A percentile compares a stretch with the other conserved stretches of the same genome.
Evolutionary conservation across 2,329 filamentous ascomycete genomes (phyloP).

Genomic region (Cladosporium phlei): DNA sequence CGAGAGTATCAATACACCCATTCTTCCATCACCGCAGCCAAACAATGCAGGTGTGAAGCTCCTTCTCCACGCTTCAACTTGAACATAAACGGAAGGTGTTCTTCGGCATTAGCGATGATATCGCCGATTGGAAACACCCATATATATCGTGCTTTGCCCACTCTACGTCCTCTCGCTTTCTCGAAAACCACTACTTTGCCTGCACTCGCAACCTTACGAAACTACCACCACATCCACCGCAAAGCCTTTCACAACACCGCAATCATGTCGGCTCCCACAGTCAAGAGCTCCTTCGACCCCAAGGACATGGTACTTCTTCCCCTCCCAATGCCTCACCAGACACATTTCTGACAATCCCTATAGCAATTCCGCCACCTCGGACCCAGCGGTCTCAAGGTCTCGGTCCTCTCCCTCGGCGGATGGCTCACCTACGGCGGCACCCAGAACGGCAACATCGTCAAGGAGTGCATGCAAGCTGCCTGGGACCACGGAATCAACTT

Average conservation of each 20-base stretch:
- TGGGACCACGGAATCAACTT: conserved; percentile 50
- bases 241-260: conserved; percentile 15
- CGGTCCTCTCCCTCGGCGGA: conserved; percentile 46
- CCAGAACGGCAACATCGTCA: conserved; percentile 47
- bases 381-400: conserved; percentile 47
- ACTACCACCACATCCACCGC: not conserved
- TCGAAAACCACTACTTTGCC: conserved; percentile 1
- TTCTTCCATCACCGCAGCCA: too few relatives aligned
- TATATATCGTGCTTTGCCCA: conserved; percentile 7
- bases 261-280: conserved; percentile 24
- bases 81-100: conserved; percentile 9
- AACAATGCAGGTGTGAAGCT: too few relatives aligned
- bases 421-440: conserved; percentile 47
- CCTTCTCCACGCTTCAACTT: too few relatives aligned
- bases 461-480: conserved; percentile 47
- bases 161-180: conserved; percentile 1
- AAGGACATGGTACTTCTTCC: conserved; percentile 40
- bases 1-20: too few relatives aligned
- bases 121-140: conserved; percentile 5
- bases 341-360: not conserved
- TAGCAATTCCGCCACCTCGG: conserved; percentile 41
- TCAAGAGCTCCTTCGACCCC: conserved; percentile 46
- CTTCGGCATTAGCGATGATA: conserved; percentile 12
- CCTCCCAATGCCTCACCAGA: not conserved
- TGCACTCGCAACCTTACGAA: not conserved